phyloP scores from a whole-genome alignment of 1,139 yeast genomes.

The Yamadazyma buinensis region DNA sequence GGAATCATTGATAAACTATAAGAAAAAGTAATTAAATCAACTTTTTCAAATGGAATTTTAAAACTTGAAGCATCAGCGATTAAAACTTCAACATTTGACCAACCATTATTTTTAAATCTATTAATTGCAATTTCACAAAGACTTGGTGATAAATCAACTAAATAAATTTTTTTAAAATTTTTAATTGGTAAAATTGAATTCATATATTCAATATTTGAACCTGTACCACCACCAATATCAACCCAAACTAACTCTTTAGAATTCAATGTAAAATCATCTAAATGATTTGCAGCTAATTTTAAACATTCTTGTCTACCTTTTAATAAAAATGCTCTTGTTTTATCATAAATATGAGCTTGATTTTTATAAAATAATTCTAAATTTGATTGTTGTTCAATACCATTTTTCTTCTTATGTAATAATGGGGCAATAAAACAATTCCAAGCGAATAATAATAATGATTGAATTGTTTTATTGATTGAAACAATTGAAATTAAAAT shows the following conservation, averaged over 20 bases:
- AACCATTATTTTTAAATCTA: constrained; percentile 47
- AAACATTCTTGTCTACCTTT: constrained; percentile 71
- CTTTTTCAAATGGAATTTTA: constrained; percentile 38
- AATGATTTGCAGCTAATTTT: constrained; percentile 55
- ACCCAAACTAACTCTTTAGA: constrained; percentile 61
- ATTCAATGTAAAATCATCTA: constrained; percentile 31
- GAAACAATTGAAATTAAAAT: constrained; percentile 15
- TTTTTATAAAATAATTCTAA: constrained; percentile 70
- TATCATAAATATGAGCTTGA: constrained; percentile 74
- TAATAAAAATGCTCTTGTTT: constrained; percentile 59
- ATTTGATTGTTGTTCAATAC: constrained; percentile 51
- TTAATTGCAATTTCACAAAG: constrained; percentile 66
- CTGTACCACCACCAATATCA: constrained; percentile 86
- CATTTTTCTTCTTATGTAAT: constrained; percentile 26
- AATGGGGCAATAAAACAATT: constrained; percentile 71
- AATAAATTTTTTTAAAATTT: constrained; percentile 61
- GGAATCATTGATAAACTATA: constrained; percentile 86
- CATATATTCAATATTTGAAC: constrained; percentile 78
- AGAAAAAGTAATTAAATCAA: constrained; percentile 70
- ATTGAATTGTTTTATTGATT: constrained; percentile 23
- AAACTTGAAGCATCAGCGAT: constrained; percentile 78
- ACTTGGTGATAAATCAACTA: constrained; percentile 75
- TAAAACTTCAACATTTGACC: constrained; percentile 65
- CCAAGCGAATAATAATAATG: constrained; percentile 39
- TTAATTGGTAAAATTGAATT: constrained; percentile 47